Conservation (phyloP, 139 green algal species). For the Chlamydomonas incerta region DNA sequence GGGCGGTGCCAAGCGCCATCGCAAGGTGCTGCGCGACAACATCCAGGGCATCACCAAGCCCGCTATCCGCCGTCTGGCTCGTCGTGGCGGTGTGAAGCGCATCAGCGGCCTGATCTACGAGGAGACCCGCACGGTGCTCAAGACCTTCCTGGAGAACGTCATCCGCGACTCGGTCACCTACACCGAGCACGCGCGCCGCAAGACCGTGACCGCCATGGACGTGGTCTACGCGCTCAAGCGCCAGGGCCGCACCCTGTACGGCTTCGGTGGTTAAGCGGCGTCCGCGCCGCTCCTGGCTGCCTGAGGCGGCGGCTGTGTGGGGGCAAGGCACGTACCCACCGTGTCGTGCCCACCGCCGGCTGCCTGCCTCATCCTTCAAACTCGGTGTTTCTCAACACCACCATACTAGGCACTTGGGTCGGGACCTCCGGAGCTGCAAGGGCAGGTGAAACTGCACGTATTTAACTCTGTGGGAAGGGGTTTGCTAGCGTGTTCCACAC, state of each 20-base stretch:
- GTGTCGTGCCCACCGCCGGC: too few relatives aligned
- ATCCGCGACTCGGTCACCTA: constrained; percentile 97
- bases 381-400: too few relatives aligned
- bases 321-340: too few relatives aligned
- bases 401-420: too few relatives aligned
- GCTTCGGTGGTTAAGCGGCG: constrained; percentile 38
- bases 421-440: too few relatives aligned
- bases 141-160: constrained; percentile 94
- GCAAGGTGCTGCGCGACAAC: constrained; percentile 93
- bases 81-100: constrained; percentile 85
- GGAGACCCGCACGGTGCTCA: constrained; percentile 88
- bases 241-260: constrained; percentile 48
- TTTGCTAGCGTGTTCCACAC: too few relatives aligned
- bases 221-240: constrained; percentile 92
- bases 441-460: too few relatives aligned
- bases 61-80: constrained; percentile 86
- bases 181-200: constrained; percentile 96
- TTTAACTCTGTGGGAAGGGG: too few relatives aligned
- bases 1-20: constrained; percentile 89
- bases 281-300: too few relatives aligned
- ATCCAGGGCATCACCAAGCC: constrained; percentile 97
- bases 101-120: constrained; percentile 93
- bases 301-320: too few relatives aligned
- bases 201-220: constrained; percentile 97
- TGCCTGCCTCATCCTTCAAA: too few relatives aligned